Evolutionary conservation across 208 protist species (phyloP).

Genomic region (Acanthamoeba divionensis): DNA sequence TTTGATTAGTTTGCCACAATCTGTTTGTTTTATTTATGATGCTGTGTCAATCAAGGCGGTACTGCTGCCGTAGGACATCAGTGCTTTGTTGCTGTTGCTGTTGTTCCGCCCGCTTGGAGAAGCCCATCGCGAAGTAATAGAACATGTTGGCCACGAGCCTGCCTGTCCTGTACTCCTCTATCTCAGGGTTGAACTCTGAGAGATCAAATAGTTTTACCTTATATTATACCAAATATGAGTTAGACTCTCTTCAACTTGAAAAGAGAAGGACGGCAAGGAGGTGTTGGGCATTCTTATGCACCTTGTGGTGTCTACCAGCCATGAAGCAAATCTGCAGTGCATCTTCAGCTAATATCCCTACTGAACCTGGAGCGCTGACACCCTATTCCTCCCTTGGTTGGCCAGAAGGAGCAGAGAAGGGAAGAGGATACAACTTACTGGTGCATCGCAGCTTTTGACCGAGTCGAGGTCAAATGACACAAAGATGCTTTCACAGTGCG

Average conservation of each 20-base stretch:
- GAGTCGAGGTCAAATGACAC: slow-evolving; percentile 84
- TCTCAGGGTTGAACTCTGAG: slow-evolving; percentile 79
- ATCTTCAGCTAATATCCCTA: slow-evolving; percentile 76
- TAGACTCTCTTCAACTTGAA: background rate
- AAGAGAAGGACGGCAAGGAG: background rate
- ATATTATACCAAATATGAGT: background rate
- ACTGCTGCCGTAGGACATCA: too few relatives aligned
- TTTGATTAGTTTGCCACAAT: background rate
- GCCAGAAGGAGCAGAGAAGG: background rate
- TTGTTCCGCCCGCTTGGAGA: slow-evolving; percentile 61
- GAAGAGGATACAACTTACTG: slow-evolving; percentile 55
- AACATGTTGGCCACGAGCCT: slow-evolving; percentile 77
- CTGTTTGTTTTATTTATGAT: background rate
- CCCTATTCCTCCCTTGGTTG: slow-evolving; percentile 56
- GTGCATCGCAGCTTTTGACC: slow-evolving; percentile 66
- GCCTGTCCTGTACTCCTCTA: slow-evolving; percentile 78
- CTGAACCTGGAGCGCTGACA: slow-evolving; percentile 73
- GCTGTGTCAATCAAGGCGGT: background rate
- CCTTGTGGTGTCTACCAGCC: slow-evolving; percentile 69
- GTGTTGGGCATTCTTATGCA: background rate
- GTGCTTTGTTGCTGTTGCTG: too few relatives aligned
- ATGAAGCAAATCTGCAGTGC: slow-evolving; percentile 77
- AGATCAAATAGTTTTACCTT: slow-evolving; percentile 77
- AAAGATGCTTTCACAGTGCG: slow-evolving; percentile 74
- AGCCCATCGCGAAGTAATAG: slow-evolving; percentile 77